Conservation (phyloP, 176 grass and related monocot genomes). For the Alloteropsis semialata region DNA sequence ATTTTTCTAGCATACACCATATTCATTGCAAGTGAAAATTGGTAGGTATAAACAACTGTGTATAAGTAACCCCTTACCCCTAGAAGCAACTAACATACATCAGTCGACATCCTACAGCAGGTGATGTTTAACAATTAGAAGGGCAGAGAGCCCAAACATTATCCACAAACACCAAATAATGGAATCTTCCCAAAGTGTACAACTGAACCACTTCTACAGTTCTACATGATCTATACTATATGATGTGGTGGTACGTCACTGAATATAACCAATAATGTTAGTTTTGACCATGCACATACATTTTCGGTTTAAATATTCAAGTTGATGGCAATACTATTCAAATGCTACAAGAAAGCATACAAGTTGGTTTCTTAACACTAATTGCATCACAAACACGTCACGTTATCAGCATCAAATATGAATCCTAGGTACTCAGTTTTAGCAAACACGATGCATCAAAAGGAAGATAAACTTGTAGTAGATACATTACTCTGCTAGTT, state of each 20-base stretch:
- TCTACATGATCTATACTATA: not conserved
- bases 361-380: too few species aligned
- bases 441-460: too few species aligned
- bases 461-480: too few species aligned
- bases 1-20: not conserved
- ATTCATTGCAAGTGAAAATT: not conserved
- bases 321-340: too few species aligned
- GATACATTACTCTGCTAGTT: not conserved
- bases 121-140: not conserved
- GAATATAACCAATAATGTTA: not conserved
- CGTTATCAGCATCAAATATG: too few species aligned
- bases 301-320: too few species aligned
- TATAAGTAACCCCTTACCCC: not conserved
- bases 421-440: too few species aligned
- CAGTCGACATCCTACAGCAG: not conserved
- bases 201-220: not conserved
- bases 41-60: not conserved
- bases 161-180: not conserved
- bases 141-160: not conserved
- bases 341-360: too few species aligned
- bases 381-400: too few species aligned
- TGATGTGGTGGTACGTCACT: not conserved
- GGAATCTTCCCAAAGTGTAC: not conserved
- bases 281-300: not conserved
- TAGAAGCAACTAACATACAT: not conserved